A percentile compares a stretch with the other conserved stretches of the same genome.
Conservation (phyloP, 371 early-diverging fungal genomes). For the Rhizopus delemar region DNA sequence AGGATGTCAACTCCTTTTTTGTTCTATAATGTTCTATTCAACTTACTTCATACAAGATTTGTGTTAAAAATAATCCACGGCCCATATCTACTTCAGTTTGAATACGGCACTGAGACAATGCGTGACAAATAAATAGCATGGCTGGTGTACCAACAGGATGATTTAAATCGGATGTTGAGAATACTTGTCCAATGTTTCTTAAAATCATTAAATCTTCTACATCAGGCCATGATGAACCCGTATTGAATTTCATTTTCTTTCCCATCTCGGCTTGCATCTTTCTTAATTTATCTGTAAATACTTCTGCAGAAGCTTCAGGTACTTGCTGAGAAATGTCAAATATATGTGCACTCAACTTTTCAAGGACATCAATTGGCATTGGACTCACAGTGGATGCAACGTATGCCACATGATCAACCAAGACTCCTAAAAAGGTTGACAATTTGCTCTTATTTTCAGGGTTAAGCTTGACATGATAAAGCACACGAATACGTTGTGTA, state of each 20-base stretch:
- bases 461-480: slow-evolving; percentile 79
- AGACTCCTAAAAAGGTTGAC: slow-evolving; percentile 53
- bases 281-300: slow-evolving; percentile 43
- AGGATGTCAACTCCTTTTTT: neutral
- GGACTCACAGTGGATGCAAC: slow-evolving; percentile 53
- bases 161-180: slow-evolving; percentile 86
- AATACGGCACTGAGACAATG: slow-evolving; percentile 67
- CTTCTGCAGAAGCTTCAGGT: slow-evolving; percentile 44
- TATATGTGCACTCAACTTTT: slow-evolving; percentile 55
- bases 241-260: slow-evolving; percentile 36
- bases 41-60: slow-evolving; percentile 67
- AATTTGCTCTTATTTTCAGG: slow-evolving; percentile 78
- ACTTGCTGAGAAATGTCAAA: slow-evolving; percentile 59
- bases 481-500: slow-evolving; percentile 76
- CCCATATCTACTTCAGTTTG: slow-evolving; percentile 62
- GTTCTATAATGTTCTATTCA: neutral
- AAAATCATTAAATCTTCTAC: slow-evolving; percentile 64
- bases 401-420: slow-evolving; percentile 72
- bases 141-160: slow-evolving; percentile 90
- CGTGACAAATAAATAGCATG: slow-evolving; percentile 73
- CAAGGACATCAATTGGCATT: slow-evolving; percentile 47
- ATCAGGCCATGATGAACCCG: slow-evolving; percentile 45
- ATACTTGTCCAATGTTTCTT: slow-evolving; percentile 67
- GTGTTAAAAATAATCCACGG: slow-evolving; percentile 74
- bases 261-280: slow-evolving; percentile 46